phyloP scores from a whole-genome alignment of 2,329 filamentous ascomycete genomes.

The Tolypocladium cylindrosporum region DNA sequence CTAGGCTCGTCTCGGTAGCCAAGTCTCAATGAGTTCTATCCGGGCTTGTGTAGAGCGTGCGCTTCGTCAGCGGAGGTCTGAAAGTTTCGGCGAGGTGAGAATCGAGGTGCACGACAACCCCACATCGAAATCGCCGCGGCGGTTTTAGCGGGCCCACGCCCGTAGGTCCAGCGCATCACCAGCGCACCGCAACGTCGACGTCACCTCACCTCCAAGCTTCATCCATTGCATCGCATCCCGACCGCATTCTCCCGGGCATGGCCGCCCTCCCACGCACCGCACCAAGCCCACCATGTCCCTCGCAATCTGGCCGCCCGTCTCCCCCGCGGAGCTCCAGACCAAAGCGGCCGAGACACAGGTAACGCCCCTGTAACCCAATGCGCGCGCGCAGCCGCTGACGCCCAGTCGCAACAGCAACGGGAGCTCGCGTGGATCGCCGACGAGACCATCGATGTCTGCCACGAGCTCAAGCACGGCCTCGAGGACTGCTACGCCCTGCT shows the following conservation, averaged over 20 bases:
- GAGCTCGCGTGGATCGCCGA: constrained; percentile 46
- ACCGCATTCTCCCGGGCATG: not conserved
- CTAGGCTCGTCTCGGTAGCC: not conserved
- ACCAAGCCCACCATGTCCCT: constrained; percentile 36
- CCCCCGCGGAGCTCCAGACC: constrained; percentile 38
- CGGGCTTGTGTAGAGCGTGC: not conserved
- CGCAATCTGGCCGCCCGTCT: constrained; percentile 47
- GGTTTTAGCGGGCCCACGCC: not conserved
- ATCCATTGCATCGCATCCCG: constrained; percentile 6
- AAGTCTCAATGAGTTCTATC: not conserved
- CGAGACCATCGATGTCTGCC: constrained; percentile 37
- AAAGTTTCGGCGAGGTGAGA: not conserved
- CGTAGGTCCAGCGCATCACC: constrained; percentile 7
- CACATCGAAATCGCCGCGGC: not conserved
- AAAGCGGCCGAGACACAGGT: constrained; percentile 42
- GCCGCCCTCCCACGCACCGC: not conserved
- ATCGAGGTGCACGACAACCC: not conserved
- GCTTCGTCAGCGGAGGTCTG: not conserved
- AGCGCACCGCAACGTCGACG: not conserved
- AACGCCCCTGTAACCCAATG: constrained; percentile 12
- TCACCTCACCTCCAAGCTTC: not conserved
- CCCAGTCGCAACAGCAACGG: constrained; percentile 24
- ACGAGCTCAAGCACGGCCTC: constrained; percentile 53
- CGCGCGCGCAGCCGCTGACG: constrained; percentile 6
- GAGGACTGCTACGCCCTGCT: constrained; percentile 84